Evolutionary conservation across 306 rosid genomes (phyloP), one percentile per base, ranked within the genome.

Genomic region (Erythrophleum fordii): DNA sequence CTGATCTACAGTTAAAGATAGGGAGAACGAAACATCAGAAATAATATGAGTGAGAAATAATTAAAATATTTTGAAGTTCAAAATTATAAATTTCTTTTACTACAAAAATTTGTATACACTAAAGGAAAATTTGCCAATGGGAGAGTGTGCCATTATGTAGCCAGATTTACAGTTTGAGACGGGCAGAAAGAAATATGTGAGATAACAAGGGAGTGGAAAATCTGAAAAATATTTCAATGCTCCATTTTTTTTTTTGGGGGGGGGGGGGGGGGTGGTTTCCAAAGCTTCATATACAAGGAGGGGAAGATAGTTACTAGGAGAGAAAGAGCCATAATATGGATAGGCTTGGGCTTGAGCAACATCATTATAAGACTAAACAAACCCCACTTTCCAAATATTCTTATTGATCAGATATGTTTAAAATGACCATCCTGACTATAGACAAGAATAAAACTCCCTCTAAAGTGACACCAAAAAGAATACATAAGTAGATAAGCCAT

Each of bases 1-100:
- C 78, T 29, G 87, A 86, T 72, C 94, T 88, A 86, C 78, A 75
- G 75, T 29, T 31, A 45, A 71, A 29, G 16, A 16, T 16, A 42
- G 26, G 37, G 58, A 69, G 31, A 41, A 69, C 23, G 34, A 69
- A 69, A 23, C 31, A 37, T 23, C 13, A 14, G 37, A 69, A 69
- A 41, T 41, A 39, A 66, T 23, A 22, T 22, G 76, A 37, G 60
- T 37, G 48, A 23, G 67, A 73, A 56, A 13, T 13, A 12, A 17
- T 55, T n/a, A 26, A 56, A 56, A 39, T n/a, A 42, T 3, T 35
- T 55, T 22, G 11, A 55, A 73, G 37, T 56, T 55, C 8, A 12
- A 11, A 55, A n/a, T 73, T 13, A 73, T 39, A 37, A 42, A 35
- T 35, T 1, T 14, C 9, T 55, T 13, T 42, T 23, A 37, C 35